Conservation (phyloP, 371 early-diverging fungal genomes). For the Mucor plumbeus region DNA sequence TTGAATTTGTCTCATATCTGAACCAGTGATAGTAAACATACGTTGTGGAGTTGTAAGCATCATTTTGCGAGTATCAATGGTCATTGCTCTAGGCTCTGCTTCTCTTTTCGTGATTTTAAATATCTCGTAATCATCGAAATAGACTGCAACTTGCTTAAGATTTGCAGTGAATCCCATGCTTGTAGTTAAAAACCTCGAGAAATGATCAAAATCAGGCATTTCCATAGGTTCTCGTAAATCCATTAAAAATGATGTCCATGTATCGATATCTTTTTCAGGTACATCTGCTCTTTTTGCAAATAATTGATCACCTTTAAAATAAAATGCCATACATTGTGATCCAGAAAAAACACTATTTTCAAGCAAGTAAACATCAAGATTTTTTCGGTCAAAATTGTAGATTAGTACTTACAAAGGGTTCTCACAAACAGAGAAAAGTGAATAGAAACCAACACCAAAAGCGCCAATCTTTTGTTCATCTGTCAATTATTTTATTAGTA, state of each 20-base stretch:
- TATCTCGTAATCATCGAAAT: slow-evolving; percentile 64
- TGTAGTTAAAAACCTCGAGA: slow-evolving; percentile 82
- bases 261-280: slow-evolving; percentile 49
- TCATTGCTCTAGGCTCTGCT: slow-evolving; percentile 67
- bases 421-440: slow-evolving; percentile 87
- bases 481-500: slow-evolving; percentile 3
- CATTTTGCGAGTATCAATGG: slow-evolving; percentile 53
- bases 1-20: slow-evolving; percentile 70
- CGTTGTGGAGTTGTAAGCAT: slow-evolving; percentile 67
- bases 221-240: slow-evolving; percentile 80
- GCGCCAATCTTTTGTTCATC: slow-evolving; percentile 79
- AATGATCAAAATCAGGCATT: slow-evolving; percentile 72
- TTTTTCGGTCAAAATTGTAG: neutral
- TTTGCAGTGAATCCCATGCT: slow-evolving; percentile 87
- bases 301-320: slow-evolving; percentile 89
- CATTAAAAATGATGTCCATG: slow-evolving; percentile 80
- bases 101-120: slow-evolving; percentile 69
- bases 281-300: slow-evolving; percentile 77
- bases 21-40: slow-evolving; percentile 70
- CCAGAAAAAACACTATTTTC: slow-evolving; percentile 65
- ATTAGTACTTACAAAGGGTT: slow-evolving; percentile 74
- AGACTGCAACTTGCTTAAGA: slow-evolving; percentile 69
- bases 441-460: slow-evolving; percentile 91
- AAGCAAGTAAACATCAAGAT: neutral
- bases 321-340: slow-evolving; percentile 85